A percentile compares a stretch with the other conserved stretches of the same genome.
phyloP scores from a whole-genome alignment of 805 yeast species.

The Monosporozyma aerobia region DNA sequence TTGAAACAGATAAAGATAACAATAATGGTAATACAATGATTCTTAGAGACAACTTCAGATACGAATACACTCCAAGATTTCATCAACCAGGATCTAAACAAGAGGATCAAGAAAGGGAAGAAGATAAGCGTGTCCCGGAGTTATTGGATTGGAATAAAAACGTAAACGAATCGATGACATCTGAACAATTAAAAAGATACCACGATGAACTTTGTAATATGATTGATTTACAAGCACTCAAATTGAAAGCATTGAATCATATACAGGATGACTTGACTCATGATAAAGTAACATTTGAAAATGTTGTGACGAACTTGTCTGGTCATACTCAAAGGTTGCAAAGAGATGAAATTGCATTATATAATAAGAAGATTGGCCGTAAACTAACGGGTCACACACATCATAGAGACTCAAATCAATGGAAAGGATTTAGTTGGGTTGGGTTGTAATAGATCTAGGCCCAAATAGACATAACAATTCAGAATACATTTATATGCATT shows the following conservation, averaged over 20 bases:
- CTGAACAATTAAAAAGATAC: slow-evolving; percentile 9
- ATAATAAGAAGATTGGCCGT: slow-evolving; percentile 26
- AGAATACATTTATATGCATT: background rate
- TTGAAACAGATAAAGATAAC: slow-evolving; percentile 1
- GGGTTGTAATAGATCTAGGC: background rate
- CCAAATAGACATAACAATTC: background rate
- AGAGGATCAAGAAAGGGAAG: slow-evolving; percentile 10
- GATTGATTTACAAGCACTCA: slow-evolving; percentile 16
- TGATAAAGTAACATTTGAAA: slow-evolving; percentile 72
- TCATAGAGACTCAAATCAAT: slow-evolving; percentile 1
- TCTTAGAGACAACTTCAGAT: slow-evolving; percentile 15
- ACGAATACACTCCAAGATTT: slow-evolving; percentile 9
- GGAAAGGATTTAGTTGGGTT: slow-evolving; percentile 11
- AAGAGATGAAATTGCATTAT: slow-evolving; percentile 37
- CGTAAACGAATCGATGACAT: background rate
- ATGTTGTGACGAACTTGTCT: slow-evolving; percentile 80
- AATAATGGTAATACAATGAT: slow-evolving; percentile 1
- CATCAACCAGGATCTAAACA: slow-evolving; percentile 8
- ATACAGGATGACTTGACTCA: slow-evolving; percentile 39
- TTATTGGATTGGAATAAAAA: slow-evolving; percentile 7
- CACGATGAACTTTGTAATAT: slow-evolving; percentile 24
- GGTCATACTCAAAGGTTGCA: slow-evolving; percentile 82
- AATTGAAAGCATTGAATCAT: slow-evolving; percentile 32
- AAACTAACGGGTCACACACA: background rate
- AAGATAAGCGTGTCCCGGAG: slow-evolving; percentile 14